Evolutionary conservation across 2,329 filamentous ascomycete species (phyloP), one percentile per base, ranked within the genome.

Genomic region (Sarocladiaceae sp.): DNA sequence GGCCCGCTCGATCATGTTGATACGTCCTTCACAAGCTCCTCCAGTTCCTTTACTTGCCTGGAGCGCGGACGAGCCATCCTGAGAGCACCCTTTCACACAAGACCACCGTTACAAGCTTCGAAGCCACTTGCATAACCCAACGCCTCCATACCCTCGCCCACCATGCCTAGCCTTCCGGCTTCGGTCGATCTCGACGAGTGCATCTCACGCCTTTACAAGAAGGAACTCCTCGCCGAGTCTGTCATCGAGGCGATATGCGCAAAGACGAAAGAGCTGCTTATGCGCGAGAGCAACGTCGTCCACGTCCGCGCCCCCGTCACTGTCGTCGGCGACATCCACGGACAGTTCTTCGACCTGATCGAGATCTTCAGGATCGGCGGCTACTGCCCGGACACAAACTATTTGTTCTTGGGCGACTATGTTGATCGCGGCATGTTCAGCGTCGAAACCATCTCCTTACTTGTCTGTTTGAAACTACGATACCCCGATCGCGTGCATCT

Each of bases 201-300:
- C 75, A 97, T 99, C 74, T 85, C 90, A 68, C 88, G 93, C 60
- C 83, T 99, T 51, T 97, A 97, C 75, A 93, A 94, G 67, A 97
- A 96, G 70, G 94, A 97, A 71, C 83, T 99, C 55, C 83, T 99
- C 54, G 92, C 94, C 63, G 94, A 99, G 73, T 96, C 93, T 37
- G 92, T 99, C 59, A 93, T 99, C 71, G 94, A 99, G 75, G 94
- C 94, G 64, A 93, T 99, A 83, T 99, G 94, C 76, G 92, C 94
- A 70, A 99, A 99, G 71, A 94, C 95, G 20, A 99, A 99, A 68
- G 94, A 99, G 76, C 79, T 99, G 61, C 81, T 99, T 61, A 99
- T 99, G 94, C 93, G 95, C 67, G 94, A 99, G 83, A 97, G 93
- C 81, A 99, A 99, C 73, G 94, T 99, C 57, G 94, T 99, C 55